Conservation (phyloP, 495 filamentous ascomycete species). For the Xylaria palmicola region DNA sequence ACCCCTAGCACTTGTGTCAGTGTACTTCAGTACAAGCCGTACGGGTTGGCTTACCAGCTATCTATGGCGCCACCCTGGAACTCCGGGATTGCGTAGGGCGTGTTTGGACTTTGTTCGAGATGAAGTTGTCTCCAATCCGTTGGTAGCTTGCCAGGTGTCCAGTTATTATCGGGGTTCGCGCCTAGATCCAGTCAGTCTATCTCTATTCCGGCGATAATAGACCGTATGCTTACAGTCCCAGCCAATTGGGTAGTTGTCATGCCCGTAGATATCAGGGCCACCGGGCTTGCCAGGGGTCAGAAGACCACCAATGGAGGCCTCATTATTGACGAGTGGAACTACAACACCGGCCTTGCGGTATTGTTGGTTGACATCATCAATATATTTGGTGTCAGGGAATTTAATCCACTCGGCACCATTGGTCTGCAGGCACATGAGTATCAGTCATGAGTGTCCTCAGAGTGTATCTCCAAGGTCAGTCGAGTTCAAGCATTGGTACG, state of each 20-base stretch:
- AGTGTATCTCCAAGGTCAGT: background rate
- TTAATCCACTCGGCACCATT: conserved; percentile 6
- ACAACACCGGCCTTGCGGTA: conserved; percentile 66
- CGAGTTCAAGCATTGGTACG: background rate
- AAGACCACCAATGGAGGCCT: conserved; percentile 57
- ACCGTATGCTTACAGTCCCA: conserved; percentile 54
- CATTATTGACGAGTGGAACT: conserved; percentile 75
- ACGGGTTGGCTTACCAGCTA: conserved; percentile 21
- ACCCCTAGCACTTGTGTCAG: conserved; percentile 51
- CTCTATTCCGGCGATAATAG: background rate
- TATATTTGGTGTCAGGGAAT: conserved; percentile 62
- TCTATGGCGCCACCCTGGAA: conserved; percentile 79
- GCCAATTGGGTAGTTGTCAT: conserved; percentile 71
- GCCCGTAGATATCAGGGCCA: conserved; percentile 74
- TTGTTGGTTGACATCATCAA: conserved; percentile 68
- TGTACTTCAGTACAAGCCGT: background rate
- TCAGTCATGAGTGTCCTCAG: background rate
- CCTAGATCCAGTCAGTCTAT: background rate
- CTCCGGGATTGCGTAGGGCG: conserved; percentile 68
- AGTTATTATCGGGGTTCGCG: conserved; percentile 28
- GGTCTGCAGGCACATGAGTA: background rate
- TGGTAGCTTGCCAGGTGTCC: conserved; percentile 48
- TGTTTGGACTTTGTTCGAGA: conserved; percentile 58
- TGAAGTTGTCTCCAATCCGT: conserved; percentile 49
- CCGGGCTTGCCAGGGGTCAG: conserved; percentile 65